Base-by-base conservation (phyloP, 495 filamentous ascomycete species). In the Tetracladium marchalianum region DNA sequence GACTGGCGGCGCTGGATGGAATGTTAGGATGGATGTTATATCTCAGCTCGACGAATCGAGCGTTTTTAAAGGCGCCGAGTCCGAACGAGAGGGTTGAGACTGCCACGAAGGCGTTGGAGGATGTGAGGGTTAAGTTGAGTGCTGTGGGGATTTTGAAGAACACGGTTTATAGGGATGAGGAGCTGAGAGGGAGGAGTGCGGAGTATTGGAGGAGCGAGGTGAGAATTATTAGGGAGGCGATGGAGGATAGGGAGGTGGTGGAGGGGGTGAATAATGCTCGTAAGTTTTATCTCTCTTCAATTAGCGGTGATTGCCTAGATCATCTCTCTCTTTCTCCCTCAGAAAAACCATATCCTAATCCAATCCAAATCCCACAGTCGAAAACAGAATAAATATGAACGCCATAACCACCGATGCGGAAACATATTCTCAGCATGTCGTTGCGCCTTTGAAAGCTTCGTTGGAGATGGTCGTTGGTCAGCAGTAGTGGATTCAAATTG, bases 21-120 rank as follows among this genome's bases (percentile, higher is more conserved):
- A n/a, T 71, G 5, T 61, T 87, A 1, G 82, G 78, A 0, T 58
- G 59, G 11, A 60, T 83, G 5, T 63, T 95, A 11, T 95, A 81
- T 63, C 67, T 89, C 11, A 76, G 81, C 0, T 75, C 78, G 17
- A 95, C 92, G 15, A 84, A 90, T 54, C 77, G 90, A 11, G 66
- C 67, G 1, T 69, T 72, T 60, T 63, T 54, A 32, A 65, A 31
- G 60, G 72, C 61, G 22, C 65, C 63, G n/a, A 45, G 55, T 11
- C 41, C 73, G 0, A 71, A 69, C 1, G 70, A 70, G 56, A 65
- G 70, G 31, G 53, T 79, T 7, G 73, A 78, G 51, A 42, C 49
- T 5, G 56, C 62, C 0, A 55, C 61, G 16, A 59, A 66, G 32
- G 56, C 55, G 17, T 48, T 79, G 32, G 61, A 59, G 36, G 50